Conservation (phyloP, 2,329 filamentous ascomycete species). For the Penicillium frequentans region DNA sequence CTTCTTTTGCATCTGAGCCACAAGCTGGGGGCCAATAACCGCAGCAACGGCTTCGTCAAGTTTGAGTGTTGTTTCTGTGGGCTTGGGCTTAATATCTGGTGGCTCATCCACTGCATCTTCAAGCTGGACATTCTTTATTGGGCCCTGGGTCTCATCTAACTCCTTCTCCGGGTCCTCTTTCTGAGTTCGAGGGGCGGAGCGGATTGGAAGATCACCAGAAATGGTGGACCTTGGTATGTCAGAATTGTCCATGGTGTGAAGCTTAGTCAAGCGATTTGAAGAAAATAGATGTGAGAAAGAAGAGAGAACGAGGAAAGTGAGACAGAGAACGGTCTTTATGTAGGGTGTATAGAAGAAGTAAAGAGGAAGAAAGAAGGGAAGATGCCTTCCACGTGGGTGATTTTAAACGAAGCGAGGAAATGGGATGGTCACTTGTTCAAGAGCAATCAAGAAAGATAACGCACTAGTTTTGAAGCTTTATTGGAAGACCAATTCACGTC, state of each 20-base stretch:
- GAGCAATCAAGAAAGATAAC: background rate
- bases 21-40: background rate
- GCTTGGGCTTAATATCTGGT: background rate
- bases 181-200: background rate
- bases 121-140: background rate
- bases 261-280: background rate
- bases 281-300: background rate
- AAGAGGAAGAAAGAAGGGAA: background rate
- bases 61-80: background rate
- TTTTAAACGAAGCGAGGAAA: background rate
- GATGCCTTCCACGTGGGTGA: no score
- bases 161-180: background rate
- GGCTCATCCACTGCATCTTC: background rate
- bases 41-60: background rate
- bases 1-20: conserved; percentile 24
- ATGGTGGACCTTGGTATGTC: background rate
- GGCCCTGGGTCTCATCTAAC: background rate
- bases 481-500: background rate
- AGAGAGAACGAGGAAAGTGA: background rate
- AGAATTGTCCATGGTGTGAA: background rate
- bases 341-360: no score
- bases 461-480: background rate
- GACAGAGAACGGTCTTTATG: background rate
- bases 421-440: background rate
- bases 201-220: background rate